A percentile compares a stretch with the other conserved stretches of the same genome.
Evolutionary conservation across 176 grass and related monocot genomes (phyloP).

Genomic region (Ensete glaucum): DNA sequence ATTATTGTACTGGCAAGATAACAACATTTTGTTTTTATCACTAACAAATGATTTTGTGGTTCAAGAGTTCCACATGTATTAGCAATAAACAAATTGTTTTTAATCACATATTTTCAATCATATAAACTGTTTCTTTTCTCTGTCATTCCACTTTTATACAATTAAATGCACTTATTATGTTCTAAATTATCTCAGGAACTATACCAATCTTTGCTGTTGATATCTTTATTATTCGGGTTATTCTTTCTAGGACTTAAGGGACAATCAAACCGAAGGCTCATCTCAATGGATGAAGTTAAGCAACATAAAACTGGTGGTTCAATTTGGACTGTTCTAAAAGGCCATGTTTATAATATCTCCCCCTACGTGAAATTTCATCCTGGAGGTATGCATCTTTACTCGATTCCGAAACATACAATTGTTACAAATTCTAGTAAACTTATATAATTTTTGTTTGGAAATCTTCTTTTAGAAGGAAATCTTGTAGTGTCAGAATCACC

Average conservation of each 20-base stretch:
- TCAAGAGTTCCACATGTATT: neutral
- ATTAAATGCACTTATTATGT: neutral
- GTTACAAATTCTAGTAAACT: conserved; percentile 7
- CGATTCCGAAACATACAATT: neutral
- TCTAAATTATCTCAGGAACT: neutral
- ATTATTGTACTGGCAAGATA: neutral
- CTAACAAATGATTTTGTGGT: neutral
- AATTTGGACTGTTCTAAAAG: conserved; percentile 95
- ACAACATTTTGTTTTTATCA: neutral
- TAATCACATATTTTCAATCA: neutral
- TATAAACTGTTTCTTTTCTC: no score
- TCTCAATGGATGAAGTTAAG: conserved; percentile 80
- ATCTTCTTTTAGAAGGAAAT: neutral
- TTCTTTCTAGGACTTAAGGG: conserved; percentile 58
- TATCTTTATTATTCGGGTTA: conserved; percentile 7
- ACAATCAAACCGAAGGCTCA: conserved; percentile 49
- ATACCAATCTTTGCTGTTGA: neutral
- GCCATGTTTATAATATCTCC: conserved; percentile 80
- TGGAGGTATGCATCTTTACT: conserved; percentile 46
- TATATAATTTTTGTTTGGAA: neutral
- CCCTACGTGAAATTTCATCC: conserved; percentile 98
- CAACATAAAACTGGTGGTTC: conserved; percentile 67
- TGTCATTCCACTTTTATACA: neutral
- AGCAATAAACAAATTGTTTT: neutral
- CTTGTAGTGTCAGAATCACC: no score